A percentile compares a stretch with the other conserved stretches of the same genome.
These are phyloP conservation scores for Podospora pseudocomata DNA, from an alignment of 495 filamentous ascomycete genomes.

Conservation along the genomic window DNA sequence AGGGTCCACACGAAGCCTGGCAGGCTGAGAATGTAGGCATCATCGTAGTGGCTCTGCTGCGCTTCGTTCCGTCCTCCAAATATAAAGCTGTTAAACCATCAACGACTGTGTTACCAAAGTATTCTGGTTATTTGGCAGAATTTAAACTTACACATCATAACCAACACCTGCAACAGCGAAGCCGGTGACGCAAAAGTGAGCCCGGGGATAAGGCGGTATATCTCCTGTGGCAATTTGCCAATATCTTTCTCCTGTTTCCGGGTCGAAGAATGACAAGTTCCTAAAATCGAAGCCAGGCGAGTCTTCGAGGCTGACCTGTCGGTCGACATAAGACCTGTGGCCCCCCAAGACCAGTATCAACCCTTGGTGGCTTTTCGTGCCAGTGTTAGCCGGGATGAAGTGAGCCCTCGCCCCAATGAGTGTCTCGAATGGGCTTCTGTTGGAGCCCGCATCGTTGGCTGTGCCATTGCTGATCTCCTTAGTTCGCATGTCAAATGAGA, in stretches of 20 bases:
- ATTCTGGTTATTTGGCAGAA: too few relatives aligned
- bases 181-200: slow-evolving; percentile 30
- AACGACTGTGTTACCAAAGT: too few relatives aligned
- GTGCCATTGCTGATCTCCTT: slow-evolving; percentile 21
- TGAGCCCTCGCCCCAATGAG: slow-evolving; percentile 24
- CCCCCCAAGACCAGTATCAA: slow-evolving; percentile 39
- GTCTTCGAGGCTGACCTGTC: slow-evolving; percentile 8
- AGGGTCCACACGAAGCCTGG: slow-evolving; percentile 47
- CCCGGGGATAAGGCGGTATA: slow-evolving; percentile 19
- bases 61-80: slow-evolving; percentile 30
- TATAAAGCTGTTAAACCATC: slow-evolving; percentile 27
- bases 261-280: slow-evolving; percentile 36
- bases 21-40: slow-evolving; percentile 42
- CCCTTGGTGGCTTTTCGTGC: slow-evolving; percentile 16
- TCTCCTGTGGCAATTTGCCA: slow-evolving; percentile 32
- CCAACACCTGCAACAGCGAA: slow-evolving; percentile 33
- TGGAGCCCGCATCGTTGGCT: background rate
- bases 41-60: slow-evolving; percentile 18
- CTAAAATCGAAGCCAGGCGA: slow-evolving; percentile 19
- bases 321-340: slow-evolving; percentile 13
- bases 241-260: slow-evolving; percentile 33
- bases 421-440: slow-evolving; percentile 13
- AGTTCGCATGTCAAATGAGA: slow-evolving; percentile 21
- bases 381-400: slow-evolving; percentile 28
- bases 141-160: slow-evolving; percentile 30